A percentile compares a stretch with the other conserved stretches of the same genome.
Conservation (phyloP, 1,284 basidiomycete genomes). For the Marasmius fiardii region DNA sequence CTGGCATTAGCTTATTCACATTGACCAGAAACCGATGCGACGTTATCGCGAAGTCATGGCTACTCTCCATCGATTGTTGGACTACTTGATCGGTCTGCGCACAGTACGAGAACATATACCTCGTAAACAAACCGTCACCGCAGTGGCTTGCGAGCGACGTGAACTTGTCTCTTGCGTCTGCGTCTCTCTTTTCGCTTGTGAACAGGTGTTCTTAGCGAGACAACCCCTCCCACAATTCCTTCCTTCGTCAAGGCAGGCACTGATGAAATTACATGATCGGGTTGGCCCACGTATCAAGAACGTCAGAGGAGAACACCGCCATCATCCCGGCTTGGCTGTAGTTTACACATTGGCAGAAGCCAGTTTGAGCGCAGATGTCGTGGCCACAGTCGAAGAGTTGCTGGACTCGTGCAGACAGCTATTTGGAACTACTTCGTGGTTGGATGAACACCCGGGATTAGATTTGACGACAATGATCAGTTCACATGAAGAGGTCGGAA, state of each 20-base stretch:
- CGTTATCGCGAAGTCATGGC: constrained; percentile 38
- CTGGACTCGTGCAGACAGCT: constrained; percentile 37
- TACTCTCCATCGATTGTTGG: constrained; percentile 40
- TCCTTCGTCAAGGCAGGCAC: constrained; percentile 42
- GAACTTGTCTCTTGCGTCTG: constrained; percentile 50
- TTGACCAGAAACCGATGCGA: constrained; percentile 43
- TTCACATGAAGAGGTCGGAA: constrained; percentile 13
- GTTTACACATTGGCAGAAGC: constrained; percentile 46
- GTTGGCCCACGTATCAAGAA: constrained; percentile 33
- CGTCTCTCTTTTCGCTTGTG: constrained; percentile 45
- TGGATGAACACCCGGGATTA: constrained; percentile 15
- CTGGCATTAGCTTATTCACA: background rate
- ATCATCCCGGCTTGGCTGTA: constrained; percentile 33
- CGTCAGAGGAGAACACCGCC: constrained; percentile 25
- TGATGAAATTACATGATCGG: constrained; percentile 31
- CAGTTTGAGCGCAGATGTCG: constrained; percentile 38
- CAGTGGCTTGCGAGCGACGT: constrained; percentile 40
- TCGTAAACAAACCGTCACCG: constrained; percentile 38
- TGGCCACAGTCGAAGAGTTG: constrained; percentile 40
- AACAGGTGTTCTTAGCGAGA: constrained; percentile 45
- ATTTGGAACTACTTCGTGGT: constrained; percentile 46
- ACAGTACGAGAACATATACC: constrained; percentile 49
- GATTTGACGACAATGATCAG: constrained; percentile 14
- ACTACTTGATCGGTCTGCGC: constrained; percentile 43
- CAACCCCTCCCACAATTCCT: constrained; percentile 50